These are phyloP conservation scores for Fusarium kyushuense DNA, from an alignment of 2,329 filamentous ascomycete genomes.

Conservation along the genomic window DNA sequence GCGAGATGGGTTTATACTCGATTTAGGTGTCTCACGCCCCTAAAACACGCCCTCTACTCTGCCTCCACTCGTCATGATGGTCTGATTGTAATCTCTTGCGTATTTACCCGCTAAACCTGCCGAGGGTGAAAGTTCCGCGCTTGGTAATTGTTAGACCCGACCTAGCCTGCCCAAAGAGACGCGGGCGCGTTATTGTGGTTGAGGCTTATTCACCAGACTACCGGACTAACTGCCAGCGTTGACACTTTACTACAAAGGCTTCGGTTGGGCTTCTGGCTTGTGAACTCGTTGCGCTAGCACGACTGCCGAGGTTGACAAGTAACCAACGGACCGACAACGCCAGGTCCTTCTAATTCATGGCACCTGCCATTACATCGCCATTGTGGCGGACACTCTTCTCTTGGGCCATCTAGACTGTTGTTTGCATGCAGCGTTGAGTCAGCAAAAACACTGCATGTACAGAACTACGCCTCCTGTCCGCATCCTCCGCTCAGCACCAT, in stretches of 20 bases:
- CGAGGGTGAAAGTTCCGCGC: constrained; percentile 41
- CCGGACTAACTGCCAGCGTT: constrained; percentile 15
- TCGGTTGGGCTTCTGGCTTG: constrained; percentile 36
- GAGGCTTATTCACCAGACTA: constrained; percentile 27
- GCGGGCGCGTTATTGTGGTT: constrained; percentile 31
- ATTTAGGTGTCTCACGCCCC: constrained; percentile 33
- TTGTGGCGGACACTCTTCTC: neutral
- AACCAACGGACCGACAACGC: constrained; percentile 22
- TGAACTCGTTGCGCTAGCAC: constrained; percentile 28
- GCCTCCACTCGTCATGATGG: constrained; percentile 46
- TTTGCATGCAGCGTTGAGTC: constrained; percentile 9
- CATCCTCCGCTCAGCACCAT: constrained; percentile 23
- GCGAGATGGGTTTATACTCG: constrained; percentile 50
- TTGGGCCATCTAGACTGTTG: constrained; percentile 9
- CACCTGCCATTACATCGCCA: constrained; percentile 6
- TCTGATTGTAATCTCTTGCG: constrained; percentile 49
- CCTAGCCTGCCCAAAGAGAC: constrained; percentile 23
- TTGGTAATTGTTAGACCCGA: constrained; percentile 13
- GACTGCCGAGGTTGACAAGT: constrained; percentile 33
- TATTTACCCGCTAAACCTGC: constrained; percentile 30
- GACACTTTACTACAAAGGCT: constrained; percentile 23
- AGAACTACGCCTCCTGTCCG: constrained; percentile 29
- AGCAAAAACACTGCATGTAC: constrained; percentile 8
- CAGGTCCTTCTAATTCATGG: constrained; percentile 25
- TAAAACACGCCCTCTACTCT: constrained; percentile 19